phyloP scores from a whole-genome alignment of 345 rosid species.

The Pistacia vera region DNA sequence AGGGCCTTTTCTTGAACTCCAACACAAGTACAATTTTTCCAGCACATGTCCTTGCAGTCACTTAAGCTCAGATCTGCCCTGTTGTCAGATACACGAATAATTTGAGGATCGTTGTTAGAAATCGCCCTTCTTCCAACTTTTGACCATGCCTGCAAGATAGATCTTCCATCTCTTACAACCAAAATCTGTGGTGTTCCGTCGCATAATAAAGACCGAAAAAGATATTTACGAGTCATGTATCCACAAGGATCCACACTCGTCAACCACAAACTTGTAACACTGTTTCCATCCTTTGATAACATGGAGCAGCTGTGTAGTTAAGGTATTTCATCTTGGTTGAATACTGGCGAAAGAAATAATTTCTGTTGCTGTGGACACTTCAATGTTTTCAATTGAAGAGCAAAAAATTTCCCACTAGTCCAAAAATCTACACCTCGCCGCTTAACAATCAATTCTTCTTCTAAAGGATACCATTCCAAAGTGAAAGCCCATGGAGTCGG shows the following conservation, averaged over 20 bases:
- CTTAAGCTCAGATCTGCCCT: neutral
- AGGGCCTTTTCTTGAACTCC: neutral
- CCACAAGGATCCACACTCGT: neutral
- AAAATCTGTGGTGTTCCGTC: neutral
- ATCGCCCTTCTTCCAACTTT: neutral
- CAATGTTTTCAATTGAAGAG: neutral
- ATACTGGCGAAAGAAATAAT: too few species aligned
- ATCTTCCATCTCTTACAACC: slow-evolving; percentile 8
- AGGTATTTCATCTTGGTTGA: too few species aligned
- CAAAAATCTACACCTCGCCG: neutral
- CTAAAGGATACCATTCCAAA: neutral
- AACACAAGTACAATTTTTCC: slow-evolving; percentile 4
- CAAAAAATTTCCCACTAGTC: neutral
- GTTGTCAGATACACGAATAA: too few species aligned
- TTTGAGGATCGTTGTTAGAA: too few species aligned
- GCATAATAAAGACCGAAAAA: neutral
- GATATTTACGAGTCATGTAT: neutral
- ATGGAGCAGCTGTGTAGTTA: too few species aligned
- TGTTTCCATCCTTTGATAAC: too few species aligned
- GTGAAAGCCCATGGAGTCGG: neutral
- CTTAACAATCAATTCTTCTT: neutral
- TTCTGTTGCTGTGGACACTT: too few species aligned
- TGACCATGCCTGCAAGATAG: neutral
- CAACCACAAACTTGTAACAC: neutral
- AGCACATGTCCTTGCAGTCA: slow-evolving; percentile 15